Conservation (phyloP, 768 basidiomycete genomes). For the Naganishia friedmannii region DNA sequence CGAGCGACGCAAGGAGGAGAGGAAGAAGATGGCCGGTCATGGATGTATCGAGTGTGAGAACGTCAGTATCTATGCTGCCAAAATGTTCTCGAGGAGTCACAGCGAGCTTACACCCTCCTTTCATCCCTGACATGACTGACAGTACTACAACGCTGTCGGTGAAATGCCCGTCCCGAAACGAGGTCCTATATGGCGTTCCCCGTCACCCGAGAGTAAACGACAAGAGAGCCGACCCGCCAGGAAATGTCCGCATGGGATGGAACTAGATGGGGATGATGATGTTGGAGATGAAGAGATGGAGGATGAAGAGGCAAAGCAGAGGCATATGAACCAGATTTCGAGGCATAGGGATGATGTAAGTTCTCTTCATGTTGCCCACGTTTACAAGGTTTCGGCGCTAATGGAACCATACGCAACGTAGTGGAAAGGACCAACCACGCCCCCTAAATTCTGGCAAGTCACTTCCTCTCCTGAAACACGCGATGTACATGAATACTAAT, state of each 20-base stretch:
- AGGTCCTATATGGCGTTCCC: constrained; percentile 12
- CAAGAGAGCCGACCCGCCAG: not conserved
- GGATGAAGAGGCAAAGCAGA: constrained; percentile 14
- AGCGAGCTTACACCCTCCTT: too few relatives aligned
- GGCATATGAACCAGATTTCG: constrained; percentile 15
- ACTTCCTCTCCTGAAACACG: not conserved
- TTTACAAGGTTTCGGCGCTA: not conserved
- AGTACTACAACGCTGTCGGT: constrained; percentile 21
- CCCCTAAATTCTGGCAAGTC: constrained; percentile 16
- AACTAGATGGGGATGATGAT: not conserved
- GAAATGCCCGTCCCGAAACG: constrained; percentile 16
- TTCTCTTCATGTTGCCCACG: not conserved
- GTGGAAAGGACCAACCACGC: constrained; percentile 14
- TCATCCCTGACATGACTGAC: too few relatives aligned
- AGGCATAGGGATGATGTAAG: constrained; percentile 25
- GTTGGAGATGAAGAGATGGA: not conserved
- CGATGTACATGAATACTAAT: not conserved
- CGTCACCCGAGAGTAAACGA: constrained; percentile 13
- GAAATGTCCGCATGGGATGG: constrained; percentile 18
- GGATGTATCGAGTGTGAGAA: constrained; percentile 22
- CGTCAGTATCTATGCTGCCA: not conserved
- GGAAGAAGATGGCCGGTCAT: constrained; percentile 19
- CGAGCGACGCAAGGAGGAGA: constrained; percentile 21
- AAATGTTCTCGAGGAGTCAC: too few relatives aligned
- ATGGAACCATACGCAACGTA: not conserved